Evolutionary conservation across 257 asterid genomes (phyloP).

Genomic region (Petrea volubilis): DNA sequence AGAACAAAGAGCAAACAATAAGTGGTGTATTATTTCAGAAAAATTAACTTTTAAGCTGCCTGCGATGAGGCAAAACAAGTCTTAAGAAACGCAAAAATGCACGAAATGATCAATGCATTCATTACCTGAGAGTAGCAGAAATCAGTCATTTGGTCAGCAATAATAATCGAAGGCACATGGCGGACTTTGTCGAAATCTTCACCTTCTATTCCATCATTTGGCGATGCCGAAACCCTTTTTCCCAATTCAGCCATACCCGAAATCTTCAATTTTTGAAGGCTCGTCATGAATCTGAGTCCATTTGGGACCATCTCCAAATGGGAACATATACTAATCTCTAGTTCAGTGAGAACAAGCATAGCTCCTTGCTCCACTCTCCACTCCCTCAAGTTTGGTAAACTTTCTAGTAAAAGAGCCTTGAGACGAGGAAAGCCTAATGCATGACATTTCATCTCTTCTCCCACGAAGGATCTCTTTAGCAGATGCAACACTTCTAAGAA

Average conservation of each 20-base stretch:
- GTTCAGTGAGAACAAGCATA: constrained; percentile 9
- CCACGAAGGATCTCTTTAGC: not conserved
- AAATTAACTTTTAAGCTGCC: too few relatives aligned
- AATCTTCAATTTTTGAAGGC: constrained; percentile 8
- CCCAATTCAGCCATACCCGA: not conserved
- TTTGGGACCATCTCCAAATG: constrained; percentile 7
- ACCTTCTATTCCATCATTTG: not conserved
- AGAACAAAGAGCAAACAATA: too few relatives aligned
- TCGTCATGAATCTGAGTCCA: not conserved
- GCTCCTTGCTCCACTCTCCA: constrained; percentile 30
- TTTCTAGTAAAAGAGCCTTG: not conserved
- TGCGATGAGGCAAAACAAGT: too few relatives aligned
- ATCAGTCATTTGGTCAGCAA: too few relatives aligned
- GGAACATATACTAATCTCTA: not conserved
- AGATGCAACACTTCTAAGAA: not conserved
- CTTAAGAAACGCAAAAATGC: too few relatives aligned
- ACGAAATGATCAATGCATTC: too few relatives aligned
- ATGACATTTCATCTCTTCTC: constrained; percentile 7
- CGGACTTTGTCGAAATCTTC: constrained; percentile 8
- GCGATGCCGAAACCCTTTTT: not conserved
- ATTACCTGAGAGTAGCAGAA: too few relatives aligned
- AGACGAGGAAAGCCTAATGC: constrained; percentile 18
- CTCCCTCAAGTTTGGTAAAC: not conserved
- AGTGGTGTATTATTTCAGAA: too few relatives aligned
- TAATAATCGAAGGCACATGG: constrained; percentile 1